These are phyloP conservation scores for Castanea crenata DNA, from an alignment of 306 rosid genomes.

Conservation along the genomic window DNA sequence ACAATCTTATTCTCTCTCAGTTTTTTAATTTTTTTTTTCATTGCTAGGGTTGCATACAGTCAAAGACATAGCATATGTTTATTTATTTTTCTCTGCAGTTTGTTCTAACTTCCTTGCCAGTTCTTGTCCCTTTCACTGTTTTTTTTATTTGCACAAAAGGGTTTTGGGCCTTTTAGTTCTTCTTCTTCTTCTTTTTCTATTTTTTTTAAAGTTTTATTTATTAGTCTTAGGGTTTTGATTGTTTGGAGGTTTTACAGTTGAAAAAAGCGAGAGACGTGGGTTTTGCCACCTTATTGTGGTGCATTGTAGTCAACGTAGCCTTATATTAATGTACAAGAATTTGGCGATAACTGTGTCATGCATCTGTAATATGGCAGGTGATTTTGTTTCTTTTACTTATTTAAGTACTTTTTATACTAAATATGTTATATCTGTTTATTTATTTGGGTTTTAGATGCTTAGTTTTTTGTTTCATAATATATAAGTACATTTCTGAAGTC, in stretches of 20 bases:
- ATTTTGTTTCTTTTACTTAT: background rate
- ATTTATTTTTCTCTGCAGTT: background rate
- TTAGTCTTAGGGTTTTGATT: conserved; percentile 2
- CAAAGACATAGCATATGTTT: background rate
- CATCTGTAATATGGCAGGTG: conserved; percentile 36
- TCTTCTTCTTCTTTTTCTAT: background rate
- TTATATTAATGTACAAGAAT: conserved; percentile 45
- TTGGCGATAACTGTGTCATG: conserved; percentile 54
- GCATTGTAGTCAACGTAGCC: conserved; percentile 68
- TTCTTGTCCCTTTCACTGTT: background rate
- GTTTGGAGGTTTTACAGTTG: background rate
- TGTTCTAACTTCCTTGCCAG: background rate
- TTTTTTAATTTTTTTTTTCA: background rate
- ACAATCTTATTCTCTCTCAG: background rate
- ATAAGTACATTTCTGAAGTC: background rate
- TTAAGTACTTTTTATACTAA: background rate
- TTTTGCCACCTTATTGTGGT: conserved; percentile 70
- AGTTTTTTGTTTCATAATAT: background rate
- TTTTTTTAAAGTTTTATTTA: background rate
- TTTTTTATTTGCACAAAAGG: background rate
- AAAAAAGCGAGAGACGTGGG: conserved; percentile 58
- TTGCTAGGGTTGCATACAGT: background rate
- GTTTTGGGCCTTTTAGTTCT: background rate
- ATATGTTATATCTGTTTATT: background rate
- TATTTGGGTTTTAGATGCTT: conserved; percentile 9